Percentiles rank a stretch among this genome's conserved stretches.
phyloP scores from a whole-genome alignment of 352 stramenopile species.

The Phytophthora kernoviae region DNA sequence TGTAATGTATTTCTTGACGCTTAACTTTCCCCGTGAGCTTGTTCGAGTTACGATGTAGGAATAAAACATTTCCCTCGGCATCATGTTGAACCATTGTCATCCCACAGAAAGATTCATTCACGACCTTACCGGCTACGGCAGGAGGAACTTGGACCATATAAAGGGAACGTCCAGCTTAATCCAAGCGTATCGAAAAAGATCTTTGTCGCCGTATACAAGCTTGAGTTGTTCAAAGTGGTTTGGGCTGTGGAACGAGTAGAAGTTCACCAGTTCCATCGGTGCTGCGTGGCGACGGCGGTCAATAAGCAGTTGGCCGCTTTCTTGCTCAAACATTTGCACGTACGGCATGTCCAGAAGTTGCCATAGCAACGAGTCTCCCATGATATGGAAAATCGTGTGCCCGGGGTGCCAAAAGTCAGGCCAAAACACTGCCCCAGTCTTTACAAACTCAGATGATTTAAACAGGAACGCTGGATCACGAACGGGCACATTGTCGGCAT shows the following conservation, averaged over 20 bases:
- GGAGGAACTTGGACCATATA: conserved; percentile 46
- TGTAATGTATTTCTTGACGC: conserved; percentile 26
- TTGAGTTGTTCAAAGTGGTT: conserved; percentile 38
- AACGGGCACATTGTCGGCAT: conserved; percentile 58
- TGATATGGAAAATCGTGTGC: conserved; percentile 69
- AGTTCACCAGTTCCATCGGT: conserved; percentile 42
- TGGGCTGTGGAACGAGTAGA: conserved; percentile 44
- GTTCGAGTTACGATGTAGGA: conserved; percentile 56
- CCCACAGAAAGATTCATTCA: conserved; percentile 47
- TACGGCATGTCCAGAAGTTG: conserved; percentile 47
- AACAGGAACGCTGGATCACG: conserved; percentile 58
- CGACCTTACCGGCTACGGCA: conserved; percentile 40
- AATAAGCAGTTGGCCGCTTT: conserved; percentile 62
- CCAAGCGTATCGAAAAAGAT: conserved; percentile 63
- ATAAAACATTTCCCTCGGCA: conserved; percentile 36
- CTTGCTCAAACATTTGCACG: conserved; percentile 73
- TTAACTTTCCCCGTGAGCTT: conserved; percentile 39
- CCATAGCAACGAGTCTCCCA: conserved; percentile 56
- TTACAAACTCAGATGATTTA: conserved; percentile 36
- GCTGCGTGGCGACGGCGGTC: conserved; percentile 37
- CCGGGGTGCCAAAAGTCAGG: conserved; percentile 69
- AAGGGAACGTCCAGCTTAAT: conserved; percentile 46
- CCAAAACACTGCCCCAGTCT: conserved; percentile 65
- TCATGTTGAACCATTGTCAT: conserved; percentile 59
- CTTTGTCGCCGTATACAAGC: conserved; percentile 65